Evolutionary conservation across 176 grass and related monocot genomes (phyloP), one percentile per base, ranked within the genome.

Genomic region (Phoenix roebelenii): DNA sequence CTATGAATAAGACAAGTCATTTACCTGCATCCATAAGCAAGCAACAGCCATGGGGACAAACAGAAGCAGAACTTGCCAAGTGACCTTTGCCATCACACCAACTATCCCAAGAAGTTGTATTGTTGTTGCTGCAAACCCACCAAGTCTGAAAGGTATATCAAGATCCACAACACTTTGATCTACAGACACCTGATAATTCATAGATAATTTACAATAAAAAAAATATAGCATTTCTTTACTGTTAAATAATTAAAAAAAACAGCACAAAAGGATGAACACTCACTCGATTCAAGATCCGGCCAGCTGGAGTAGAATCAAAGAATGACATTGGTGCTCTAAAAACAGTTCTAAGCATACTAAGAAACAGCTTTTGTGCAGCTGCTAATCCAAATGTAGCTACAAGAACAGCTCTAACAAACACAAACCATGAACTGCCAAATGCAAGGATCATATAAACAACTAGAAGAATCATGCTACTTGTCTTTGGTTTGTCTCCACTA

Each of bases 1-100:
- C 35, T 44, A 44, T 44, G 12, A 32, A 44, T 44, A 44, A 44
- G 10, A 44, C 35, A 44, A 44, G 35, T 5, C 3, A 76, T 22
- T 87, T 85, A 98, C 93, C 93, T 98, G 93, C 88, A 98, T 83
- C 75, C 93, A 98, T 68, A 98, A 72, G 77, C 93, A 91, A 74
- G 69, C 76, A 52, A 89, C 76, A 69, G 80, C 84, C 82, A 98
- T 85, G 15, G 88, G 87, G 60, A 92, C 50, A 71, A 98, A 92
- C 63, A 98, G 76, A 76, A 98, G 72, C 55, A 98, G 56, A 65
- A 98, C 84, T 85, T 98, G 87, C 93, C 93, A 98, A 69, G 93
- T 98, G 16, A 85, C 93, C 69, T 92, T 89, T 57, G 72, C 83
- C 93, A 98, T 98, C 44, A 98, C 93, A 71, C 79, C 87, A 72